Evolutionary conservation across 2,329 filamentous ascomycete genomes (phyloP).

Genomic region (Fusarium sp.): DNA sequence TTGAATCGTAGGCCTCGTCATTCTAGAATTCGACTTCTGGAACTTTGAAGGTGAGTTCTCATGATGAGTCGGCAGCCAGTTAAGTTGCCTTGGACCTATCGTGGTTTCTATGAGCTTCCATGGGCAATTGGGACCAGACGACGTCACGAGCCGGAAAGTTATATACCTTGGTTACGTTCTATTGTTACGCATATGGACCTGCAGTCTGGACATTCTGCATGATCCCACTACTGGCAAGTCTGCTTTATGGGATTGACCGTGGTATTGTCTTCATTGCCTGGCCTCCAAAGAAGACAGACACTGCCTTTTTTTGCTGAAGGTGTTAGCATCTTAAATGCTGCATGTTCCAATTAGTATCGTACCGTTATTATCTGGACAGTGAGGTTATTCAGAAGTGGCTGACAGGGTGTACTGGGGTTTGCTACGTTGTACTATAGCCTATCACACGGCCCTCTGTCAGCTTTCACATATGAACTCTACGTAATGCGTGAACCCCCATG

Average conservation of each 20-base stretch:
- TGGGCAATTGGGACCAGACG: not conserved
- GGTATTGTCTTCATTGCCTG: not conserved
- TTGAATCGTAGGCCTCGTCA: not conserved
- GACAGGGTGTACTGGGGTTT: not conserved
- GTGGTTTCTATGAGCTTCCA: not conserved
- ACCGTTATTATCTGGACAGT: not conserved
- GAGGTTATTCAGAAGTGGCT: conserved; percentile 1
- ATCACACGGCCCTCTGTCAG: not conserved
- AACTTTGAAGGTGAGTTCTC: not conserved
- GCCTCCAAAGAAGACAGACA: not conserved
- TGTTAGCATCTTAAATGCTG: not conserved
- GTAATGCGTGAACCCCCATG: not conserved
- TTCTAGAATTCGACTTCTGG: not conserved
- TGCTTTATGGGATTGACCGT: not conserved
- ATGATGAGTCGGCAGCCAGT: not conserved
- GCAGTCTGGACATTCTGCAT: not conserved
- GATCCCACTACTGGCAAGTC: not conserved
- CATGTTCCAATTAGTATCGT: not conserved
- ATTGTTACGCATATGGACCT: not conserved
- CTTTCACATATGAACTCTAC: not conserved
- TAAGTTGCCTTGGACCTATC: not conserved
- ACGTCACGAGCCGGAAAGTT: not conserved
- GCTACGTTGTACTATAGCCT: not conserved
- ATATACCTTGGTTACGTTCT: not conserved
- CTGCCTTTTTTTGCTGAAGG: not conserved